Conservation (phyloP, 805 yeast species). For the Candida awuae region DNA sequence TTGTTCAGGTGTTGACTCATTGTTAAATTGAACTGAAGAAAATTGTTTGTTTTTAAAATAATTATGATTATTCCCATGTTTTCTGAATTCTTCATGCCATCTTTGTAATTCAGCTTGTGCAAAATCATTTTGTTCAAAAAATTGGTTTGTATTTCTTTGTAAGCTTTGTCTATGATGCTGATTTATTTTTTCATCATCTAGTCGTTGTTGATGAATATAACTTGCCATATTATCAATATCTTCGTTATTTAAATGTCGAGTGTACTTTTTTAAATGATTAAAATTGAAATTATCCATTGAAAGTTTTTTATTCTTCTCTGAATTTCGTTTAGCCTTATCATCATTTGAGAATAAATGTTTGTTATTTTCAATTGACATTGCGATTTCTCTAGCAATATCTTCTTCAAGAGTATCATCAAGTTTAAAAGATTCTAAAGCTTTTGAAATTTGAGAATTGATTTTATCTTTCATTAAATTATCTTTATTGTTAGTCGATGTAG, state of each 20-base stretch:
- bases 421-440: constrained; percentile 20
- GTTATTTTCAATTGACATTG: constrained; percentile 13
- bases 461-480: too few species aligned
- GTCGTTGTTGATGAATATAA: too few species aligned
- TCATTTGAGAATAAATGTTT: constrained; percentile 5
- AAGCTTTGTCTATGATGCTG: background rate
- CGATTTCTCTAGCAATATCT: constrained; percentile 17
- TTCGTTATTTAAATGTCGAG: too few species aligned
- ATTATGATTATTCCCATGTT: background rate
- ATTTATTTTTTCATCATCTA: background rate
- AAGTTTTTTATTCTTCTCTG: too few species aligned
- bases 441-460: constrained; percentile 18
- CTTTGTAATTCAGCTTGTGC: background rate
- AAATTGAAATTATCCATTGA: too few species aligned
- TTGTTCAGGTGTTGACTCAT: constrained; percentile 2
- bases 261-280: too few species aligned
- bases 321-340: too few species aligned
- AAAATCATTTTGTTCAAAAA: too few species aligned
- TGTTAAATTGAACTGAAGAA: background rate
- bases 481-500: too few species aligned
- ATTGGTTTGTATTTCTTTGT: background rate
- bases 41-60: background rate
- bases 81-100: background rate
- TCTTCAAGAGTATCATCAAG: constrained; percentile 16
- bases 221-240: too few species aligned